Evolutionary conservation across 805 yeast species (phyloP).

Genomic region (Saturnispora bothae): DNA sequence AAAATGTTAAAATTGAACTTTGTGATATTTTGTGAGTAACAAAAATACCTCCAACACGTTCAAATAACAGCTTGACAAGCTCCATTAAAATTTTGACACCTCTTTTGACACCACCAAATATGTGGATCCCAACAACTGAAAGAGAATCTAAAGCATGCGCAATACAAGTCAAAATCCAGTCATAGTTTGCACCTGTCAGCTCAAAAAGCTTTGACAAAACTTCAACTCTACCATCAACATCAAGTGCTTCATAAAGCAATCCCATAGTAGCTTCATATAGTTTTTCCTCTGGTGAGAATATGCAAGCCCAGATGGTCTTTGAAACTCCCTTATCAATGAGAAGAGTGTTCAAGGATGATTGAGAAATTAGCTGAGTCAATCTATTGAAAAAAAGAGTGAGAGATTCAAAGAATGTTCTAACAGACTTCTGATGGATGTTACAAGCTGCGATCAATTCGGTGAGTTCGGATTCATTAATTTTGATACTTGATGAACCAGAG

Average conservation of each 20-base stretch:
- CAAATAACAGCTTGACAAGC: constrained; percentile 48
- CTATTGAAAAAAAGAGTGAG: constrained; percentile 20
- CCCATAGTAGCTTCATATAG: constrained; percentile 63
- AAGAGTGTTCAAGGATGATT: constrained; percentile 23
- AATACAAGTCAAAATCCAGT: constrained; percentile 31
- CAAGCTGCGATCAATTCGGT: constrained; percentile 18
- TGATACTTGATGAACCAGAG: neutral
- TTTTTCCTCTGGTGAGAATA: constrained; percentile 49
- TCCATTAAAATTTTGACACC: constrained; percentile 70
- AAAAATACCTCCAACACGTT: constrained; percentile 54
- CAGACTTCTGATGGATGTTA: constrained; percentile 22
- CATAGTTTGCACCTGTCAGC: constrained; percentile 9
- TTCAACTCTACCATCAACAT: constrained; percentile 70
- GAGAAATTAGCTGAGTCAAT: constrained; percentile 18
- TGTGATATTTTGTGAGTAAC: constrained; percentile 12
- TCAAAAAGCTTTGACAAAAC: constrained; percentile 50
- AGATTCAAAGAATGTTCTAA: constrained; percentile 12
- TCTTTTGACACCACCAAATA: constrained; percentile 24
- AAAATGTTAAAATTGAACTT: constrained; percentile 31
- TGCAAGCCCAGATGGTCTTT: constrained; percentile 63
- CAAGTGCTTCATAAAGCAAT: constrained; percentile 64
- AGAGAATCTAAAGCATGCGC: constrained; percentile 33
- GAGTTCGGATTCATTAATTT: constrained; percentile 13
- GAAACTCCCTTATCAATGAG: constrained; percentile 35
- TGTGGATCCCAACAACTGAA: constrained; percentile 1